Percentiles rank a stretch among this genome's conserved stretches.
These are phyloP conservation scores for Yamadazyma nakazawae DNA, from an alignment of 805 yeast species.

Conservation along the genomic window DNA sequence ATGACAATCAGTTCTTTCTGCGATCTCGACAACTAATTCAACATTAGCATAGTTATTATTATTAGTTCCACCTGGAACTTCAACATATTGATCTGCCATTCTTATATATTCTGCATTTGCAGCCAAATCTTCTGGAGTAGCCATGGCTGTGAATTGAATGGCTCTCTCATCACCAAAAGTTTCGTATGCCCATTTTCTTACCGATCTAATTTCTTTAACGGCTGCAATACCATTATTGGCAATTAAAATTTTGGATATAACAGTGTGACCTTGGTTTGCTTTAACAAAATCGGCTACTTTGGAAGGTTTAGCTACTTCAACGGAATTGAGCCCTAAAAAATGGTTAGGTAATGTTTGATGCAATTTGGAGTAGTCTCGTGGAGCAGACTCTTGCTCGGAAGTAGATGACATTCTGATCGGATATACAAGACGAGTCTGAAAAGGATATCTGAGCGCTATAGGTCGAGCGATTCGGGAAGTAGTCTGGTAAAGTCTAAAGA, in stretches of 20 bases:
- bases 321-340: constrained; percentile 79
- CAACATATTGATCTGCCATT: constrained; percentile 98
- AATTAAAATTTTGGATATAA: constrained; percentile 80
- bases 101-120: constrained; percentile 97
- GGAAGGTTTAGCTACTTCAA: constrained; percentile 74
- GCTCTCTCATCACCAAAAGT: constrained; percentile 96
- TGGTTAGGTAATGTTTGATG: constrained; percentile 56
- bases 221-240: constrained; percentile 99
- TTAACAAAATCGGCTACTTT: constrained; percentile 80
- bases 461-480: neutral
- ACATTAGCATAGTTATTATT: constrained; percentile 98
- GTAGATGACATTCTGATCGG: constrained; percentile 2
- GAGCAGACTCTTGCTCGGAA: neutral
- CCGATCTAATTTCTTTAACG: constrained; percentile 95
- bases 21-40: constrained; percentile 92
- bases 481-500: neutral
- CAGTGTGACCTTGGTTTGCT: constrained; percentile 90
- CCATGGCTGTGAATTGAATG: constrained; percentile 95
- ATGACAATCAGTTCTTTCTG: constrained; percentile 93
- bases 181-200: constrained; percentile 98
- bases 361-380: constrained; percentile 14
- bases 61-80: constrained; percentile 99
- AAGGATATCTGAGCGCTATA: neutral
- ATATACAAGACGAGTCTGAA: neutral
- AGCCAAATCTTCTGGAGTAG: constrained; percentile 97